Conservation (phyloP, 1,284 basidiomycete genomes). For the Xanthoconium separans region DNA sequence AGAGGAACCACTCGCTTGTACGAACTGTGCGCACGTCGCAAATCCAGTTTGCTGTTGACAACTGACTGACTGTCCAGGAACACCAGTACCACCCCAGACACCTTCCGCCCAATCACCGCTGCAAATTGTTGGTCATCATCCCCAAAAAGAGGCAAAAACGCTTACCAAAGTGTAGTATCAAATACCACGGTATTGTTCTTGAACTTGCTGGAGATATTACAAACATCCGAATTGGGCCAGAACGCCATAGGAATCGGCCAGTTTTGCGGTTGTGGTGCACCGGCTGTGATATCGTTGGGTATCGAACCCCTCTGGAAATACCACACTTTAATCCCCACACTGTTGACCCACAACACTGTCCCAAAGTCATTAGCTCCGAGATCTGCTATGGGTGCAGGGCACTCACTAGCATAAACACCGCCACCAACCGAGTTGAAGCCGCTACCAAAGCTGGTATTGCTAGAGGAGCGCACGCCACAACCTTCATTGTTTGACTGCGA, state of each 20-base stretch:
- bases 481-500: constrained; percentile 65
- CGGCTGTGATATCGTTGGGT: constrained; percentile 71
- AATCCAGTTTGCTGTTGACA: constrained; percentile 83
- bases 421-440: constrained; percentile 73
- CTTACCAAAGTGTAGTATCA: constrained; percentile 78
- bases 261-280: constrained; percentile 61
- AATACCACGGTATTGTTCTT: constrained; percentile 74
- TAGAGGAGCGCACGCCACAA: constrained; percentile 60
- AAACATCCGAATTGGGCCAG: constrained; percentile 71
- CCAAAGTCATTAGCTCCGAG: constrained; percentile 5
- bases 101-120: constrained; percentile 87
- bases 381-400: neutral
- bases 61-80: constrained; percentile 77
- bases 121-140: constrained; percentile 10
- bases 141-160: constrained; percentile 18
- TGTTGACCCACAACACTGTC: constrained; percentile 36
- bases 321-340: constrained; percentile 80
- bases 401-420: constrained; percentile 80
- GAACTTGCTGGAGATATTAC: constrained; percentile 77
- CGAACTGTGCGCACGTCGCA: constrained; percentile 74
- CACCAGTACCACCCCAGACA: constrained; percentile 69
- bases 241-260: constrained; percentile 78
- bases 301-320: constrained; percentile 76
- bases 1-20: constrained; percentile 65
- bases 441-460: constrained; percentile 58